Evolutionary conservation across 2,329 filamentous ascomycete species (phyloP), one percentile per base, ranked within the genome.

Genomic region (Rachicladosporium sp.): DNA sequence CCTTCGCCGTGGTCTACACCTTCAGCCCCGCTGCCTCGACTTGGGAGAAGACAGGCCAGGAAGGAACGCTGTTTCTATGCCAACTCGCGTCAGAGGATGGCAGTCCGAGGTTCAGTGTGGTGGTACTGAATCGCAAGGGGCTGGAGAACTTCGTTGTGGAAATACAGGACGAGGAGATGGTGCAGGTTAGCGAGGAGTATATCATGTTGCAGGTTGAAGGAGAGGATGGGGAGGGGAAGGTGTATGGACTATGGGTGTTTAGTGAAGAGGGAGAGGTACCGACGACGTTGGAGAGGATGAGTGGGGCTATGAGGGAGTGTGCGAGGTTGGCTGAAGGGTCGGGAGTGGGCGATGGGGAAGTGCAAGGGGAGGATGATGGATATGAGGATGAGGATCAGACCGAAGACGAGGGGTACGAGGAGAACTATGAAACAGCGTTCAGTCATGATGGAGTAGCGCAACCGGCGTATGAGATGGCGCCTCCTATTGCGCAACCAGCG

Each of bases 31-130:
- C 69, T 4, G 70, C 76, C 2, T 67, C 73, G 38, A 64, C 69
- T 43, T 96, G 91, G 91, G 82, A 91, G 57, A 93, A 93, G 67
- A 75, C 74, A 34, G 82, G 80, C 41, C 73, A 88, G 8, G 88
- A 94, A 62, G 91, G 91, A 31, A 83, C 85, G 9, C 68, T 96
- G 47, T 98, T 96, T 59, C 75, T 96, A 38, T 93, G 84, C 67
- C 73, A 82, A 47, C 63, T 78, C 10, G 52, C 49, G 3, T 56
- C 53, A 35, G 46, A 49, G 10, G 29, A 30, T 6, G 41, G 46
- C n/a, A 55, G 63, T 34, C 23, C 23, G 7, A 58, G 65, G 15
- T 70, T 63, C 50, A 58, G 56, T 36, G 62, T 65, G 15, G 53
- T 68, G 37, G 65, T 71, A 8, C 50, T 70, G 35, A 70, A 70